Conservation (phyloP, 768 basidiomycete species). For the Mycena venus region DNA sequence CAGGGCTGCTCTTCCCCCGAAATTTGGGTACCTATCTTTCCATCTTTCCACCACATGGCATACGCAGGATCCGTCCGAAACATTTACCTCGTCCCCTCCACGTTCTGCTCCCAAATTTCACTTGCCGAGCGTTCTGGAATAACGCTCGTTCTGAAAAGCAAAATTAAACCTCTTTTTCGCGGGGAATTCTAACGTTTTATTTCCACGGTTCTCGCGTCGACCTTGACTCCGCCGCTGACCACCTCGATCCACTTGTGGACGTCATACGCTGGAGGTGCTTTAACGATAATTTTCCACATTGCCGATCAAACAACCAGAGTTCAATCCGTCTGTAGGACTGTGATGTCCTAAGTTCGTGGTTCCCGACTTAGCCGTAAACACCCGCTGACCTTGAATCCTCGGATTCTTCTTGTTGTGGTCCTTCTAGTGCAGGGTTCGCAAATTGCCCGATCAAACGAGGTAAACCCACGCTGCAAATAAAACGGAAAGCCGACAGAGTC, state of each 20-base stretch:
- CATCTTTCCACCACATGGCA: background rate
- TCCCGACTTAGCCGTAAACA: background rate
- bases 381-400: constrained; percentile 1
- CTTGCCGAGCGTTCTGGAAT: background rate
- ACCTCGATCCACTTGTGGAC: background rate
- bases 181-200: background rate
- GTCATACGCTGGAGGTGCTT: no score
- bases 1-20: background rate
- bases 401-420: background rate
- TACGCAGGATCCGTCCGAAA: constrained; percentile 25
- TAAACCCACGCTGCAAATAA: constrained; percentile 16
- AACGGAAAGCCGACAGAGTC: background rate
- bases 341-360: background rate
- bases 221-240: background rate
- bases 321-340: background rate
- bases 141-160: background rate
- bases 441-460: constrained; percentile 24
- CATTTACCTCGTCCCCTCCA: background rate
- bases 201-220: background rate
- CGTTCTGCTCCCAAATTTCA: background rate
- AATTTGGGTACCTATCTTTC: background rate
- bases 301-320: background rate
- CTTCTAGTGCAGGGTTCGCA: background rate
- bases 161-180: background rate
- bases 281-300: no score